Base-by-base conservation (phyloP, 768 basidiomycete species). In the Lyophyllum decastes region DNA sequence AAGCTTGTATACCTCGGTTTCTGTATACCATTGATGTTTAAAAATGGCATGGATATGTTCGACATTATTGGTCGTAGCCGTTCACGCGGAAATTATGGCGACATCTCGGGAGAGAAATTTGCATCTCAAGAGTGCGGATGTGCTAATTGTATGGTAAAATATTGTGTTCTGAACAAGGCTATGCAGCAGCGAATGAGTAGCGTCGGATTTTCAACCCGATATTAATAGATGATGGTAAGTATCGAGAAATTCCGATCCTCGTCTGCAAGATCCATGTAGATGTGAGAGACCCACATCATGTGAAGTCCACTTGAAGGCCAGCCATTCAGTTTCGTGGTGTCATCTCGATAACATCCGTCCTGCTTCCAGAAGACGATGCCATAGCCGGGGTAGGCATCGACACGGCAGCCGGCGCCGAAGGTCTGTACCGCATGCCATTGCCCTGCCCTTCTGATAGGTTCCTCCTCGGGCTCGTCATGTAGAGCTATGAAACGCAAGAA, bases 291-390 rank as follows among this genome's bases (percentile, higher is more conserved):
- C 2, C 11, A 19, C 19, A 41, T 30, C 5, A 30, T 5, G 40
- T 5, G 4, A 2, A n/a, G 11, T 38, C 12, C 10, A 1, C 21
- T 27, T 24, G 16, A 33, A n/a, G 22, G 6, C 26, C 26, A 25
- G 43, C 41, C 34, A 22, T 21, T 60, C 57, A 72, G 50, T 58
- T 61, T 49, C 70, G 70, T 27, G 68, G 58, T 40, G 65, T 66
- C 72, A 75, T 71, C 58, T 77, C 76, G 55, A 73, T 74, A 24
- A 63, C 55, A 54, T 73, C 72, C 40, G 61, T 63, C 46, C 49
- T 48, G 46, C 34, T 48, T 38, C 54, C 33, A 8, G 57, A 59
- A 33, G 65, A 57, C 30, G 62, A 60, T 30, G 55, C 47, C 27
- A 56, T 49, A 3, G 52, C 30, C 33, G 60, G 27, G 21, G 60